Conservation (phyloP, 1,284 basidiomycete genomes). For the Papiliotrema flavescens region DNA sequence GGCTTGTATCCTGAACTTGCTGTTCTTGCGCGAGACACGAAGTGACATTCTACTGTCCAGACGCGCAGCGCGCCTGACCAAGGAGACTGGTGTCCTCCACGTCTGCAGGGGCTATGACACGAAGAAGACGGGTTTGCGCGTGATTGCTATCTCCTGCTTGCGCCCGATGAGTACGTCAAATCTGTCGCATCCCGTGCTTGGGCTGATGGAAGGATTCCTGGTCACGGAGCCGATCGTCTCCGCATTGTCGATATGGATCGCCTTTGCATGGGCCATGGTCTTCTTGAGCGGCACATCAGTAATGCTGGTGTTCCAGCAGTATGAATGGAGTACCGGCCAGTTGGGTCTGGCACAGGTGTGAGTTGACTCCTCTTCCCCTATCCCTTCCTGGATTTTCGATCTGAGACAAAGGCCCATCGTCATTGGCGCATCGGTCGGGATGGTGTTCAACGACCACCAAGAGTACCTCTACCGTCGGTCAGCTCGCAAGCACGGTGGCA, state of each 20-base stretch:
- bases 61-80: constrained; percentile 42
- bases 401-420: constrained; percentile 37
- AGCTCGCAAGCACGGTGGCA: constrained; percentile 31
- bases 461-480: constrained; percentile 33
- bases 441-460: constrained; percentile 60
- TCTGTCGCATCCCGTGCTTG: not conserved
- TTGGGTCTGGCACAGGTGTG: constrained; percentile 30
- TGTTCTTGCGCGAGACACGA: constrained; percentile 47
- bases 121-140: constrained; percentile 26
- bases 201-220: constrained; percentile 33
- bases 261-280: constrained; percentile 44
- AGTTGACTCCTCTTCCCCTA: constrained; percentile 2
- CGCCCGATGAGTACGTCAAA: constrained; percentile 37
- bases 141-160: constrained; percentile 39
- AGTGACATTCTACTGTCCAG: constrained; percentile 50
- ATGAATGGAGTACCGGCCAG: constrained; percentile 36
- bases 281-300: constrained; percentile 36
- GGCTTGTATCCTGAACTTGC: constrained; percentile 29
- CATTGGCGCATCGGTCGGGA: constrained; percentile 65
- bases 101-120: constrained; percentile 40
- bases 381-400: not conserved
- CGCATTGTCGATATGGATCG: constrained; percentile 50
- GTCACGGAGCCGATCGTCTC: constrained; percentile 52
- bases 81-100: constrained; percentile 45
- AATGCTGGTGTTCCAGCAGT: constrained; percentile 34